Percentiles rank a stretch among this genome's conserved stretches.
These are phyloP conservation scores for Marasmius fiardii DNA, from an alignment of 1,284 basidiomycete genomes.

Conservation along the genomic window DNA sequence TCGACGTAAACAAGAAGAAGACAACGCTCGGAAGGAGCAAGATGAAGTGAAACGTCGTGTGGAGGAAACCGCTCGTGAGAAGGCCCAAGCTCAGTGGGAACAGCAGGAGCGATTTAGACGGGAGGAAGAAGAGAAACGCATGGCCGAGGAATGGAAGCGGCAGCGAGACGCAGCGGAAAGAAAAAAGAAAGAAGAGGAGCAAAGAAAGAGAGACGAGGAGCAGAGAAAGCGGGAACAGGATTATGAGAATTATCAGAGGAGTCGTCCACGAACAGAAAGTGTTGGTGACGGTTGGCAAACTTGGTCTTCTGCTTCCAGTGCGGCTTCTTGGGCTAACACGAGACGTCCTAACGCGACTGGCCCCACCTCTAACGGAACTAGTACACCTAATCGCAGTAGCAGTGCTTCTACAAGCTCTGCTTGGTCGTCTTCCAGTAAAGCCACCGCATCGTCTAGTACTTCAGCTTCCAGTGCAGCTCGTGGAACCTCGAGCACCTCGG, in stretches of 20 bases:
- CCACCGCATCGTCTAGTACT: slow-evolving; percentile 19
- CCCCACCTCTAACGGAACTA: slow-evolving; percentile 14
- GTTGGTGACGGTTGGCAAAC: slow-evolving; percentile 21
- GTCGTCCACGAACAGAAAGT: slow-evolving; percentile 29
- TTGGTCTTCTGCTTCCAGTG: slow-evolving; percentile 8
- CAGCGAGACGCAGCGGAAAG: neutral
- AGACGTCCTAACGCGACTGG: slow-evolving; percentile 12
- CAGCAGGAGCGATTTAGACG: slow-evolving; percentile 13
- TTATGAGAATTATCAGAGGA: slow-evolving; percentile 32
- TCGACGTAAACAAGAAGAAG: slow-evolving; percentile 4
- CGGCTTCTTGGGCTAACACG: slow-evolving; percentile 3
- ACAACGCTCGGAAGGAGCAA: slow-evolving; percentile 8
- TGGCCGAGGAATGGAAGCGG: slow-evolving; percentile 5
- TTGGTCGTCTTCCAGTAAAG: slow-evolving; percentile 15
- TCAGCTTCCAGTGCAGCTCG: slow-evolving; percentile 4
- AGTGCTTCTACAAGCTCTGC: slow-evolving; percentile 21
- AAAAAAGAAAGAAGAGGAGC: slow-evolving; percentile 20
- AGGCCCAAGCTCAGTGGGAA: slow-evolving; percentile 7
- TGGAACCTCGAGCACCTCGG: slow-evolving; percentile 17
- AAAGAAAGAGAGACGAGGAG: slow-evolving; percentile 29
- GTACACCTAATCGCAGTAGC: slow-evolving; percentile 21
- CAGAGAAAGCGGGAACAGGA: slow-evolving; percentile 45
- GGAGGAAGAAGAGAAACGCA: slow-evolving; percentile 18
- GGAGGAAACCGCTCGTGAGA: neutral
- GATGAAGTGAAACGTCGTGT: slow-evolving; percentile 9